These are phyloP conservation scores for Plasmodiophora brassicae DNA, from an alignment of 208 protist species.

Conservation along the genomic window DNA sequence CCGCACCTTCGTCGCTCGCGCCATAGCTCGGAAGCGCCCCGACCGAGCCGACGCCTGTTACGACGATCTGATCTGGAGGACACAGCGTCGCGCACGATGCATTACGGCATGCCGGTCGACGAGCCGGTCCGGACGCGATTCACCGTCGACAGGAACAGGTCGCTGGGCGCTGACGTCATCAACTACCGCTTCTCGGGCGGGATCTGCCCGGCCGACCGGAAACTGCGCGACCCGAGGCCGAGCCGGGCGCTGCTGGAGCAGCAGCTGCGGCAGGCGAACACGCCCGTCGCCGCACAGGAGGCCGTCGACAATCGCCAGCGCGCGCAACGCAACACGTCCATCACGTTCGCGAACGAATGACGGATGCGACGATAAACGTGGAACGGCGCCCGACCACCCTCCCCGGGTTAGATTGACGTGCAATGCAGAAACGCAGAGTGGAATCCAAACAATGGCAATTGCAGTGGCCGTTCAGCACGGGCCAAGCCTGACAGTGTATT, in stretches of 20 bases:
- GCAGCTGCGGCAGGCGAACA: not conserved
- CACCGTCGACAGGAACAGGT: not conserved
- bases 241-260: not conserved
- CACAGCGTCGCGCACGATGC: not conserved
- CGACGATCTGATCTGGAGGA: not conserved
- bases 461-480: too few relatives aligned
- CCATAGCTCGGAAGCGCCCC: not conserved
- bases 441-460: too few relatives aligned
- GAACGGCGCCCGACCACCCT: too few relatives aligned
- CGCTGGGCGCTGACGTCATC: not conserved
- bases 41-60: not conserved
- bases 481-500: too few relatives aligned
- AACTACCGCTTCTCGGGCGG: constrained; percentile 27
- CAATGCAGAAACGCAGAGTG: too few relatives aligned
- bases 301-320: not conserved
- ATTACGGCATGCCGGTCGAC: not conserved
- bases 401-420: too few relatives aligned
- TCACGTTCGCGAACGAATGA: too few relatives aligned
- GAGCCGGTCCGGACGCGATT: too few relatives aligned
- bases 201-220: not conserved
- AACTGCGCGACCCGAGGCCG: not conserved
- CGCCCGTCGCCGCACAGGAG: not conserved
- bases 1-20: not conserved
- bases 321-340: not conserved
- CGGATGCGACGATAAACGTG: too few relatives aligned